These are phyloP conservation scores for Ascochyta clinopodiicola DNA, from an alignment of 2,329 filamentous ascomycete species.

Conservation along the genomic window DNA sequence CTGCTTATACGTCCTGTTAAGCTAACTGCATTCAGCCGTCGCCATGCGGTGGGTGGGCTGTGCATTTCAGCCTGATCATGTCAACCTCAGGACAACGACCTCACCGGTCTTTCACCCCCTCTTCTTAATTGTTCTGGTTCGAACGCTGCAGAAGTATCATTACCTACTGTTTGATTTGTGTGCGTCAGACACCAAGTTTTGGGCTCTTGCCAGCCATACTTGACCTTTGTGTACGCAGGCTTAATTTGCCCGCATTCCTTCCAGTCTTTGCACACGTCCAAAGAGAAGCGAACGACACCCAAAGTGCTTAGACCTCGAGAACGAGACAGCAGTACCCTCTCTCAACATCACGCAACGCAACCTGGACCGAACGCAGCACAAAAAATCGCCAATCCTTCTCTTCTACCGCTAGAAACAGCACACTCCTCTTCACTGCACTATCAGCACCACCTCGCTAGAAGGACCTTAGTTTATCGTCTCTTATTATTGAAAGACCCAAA, in stretches of 20 bases:
- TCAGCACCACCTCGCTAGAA: too few species aligned
- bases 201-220: too few species aligned
- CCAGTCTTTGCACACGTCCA: too few species aligned
- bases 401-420: background rate
- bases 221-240: too few species aligned
- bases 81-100: background rate
- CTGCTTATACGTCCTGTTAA: too few species aligned
- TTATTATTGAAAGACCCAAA: background rate
- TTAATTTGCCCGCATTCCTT: too few species aligned
- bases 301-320: too few species aligned
- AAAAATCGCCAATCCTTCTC: background rate
- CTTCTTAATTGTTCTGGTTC: background rate
- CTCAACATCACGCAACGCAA: conserved; percentile 9
- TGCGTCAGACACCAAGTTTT: too few species aligned
- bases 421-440: background rate
- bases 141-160: background rate
- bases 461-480: background rate
- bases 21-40: too few species aligned
- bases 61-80: conserved; percentile 1
- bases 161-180: too few species aligned
- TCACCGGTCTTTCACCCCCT: background rate
- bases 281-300: too few species aligned
- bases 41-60: background rate
- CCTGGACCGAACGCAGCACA: background rate
- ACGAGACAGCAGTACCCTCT: background rate